Conservation (phyloP, 2,329 filamentous ascomycete species). For the Fonsecaea pugnacius region DNA sequence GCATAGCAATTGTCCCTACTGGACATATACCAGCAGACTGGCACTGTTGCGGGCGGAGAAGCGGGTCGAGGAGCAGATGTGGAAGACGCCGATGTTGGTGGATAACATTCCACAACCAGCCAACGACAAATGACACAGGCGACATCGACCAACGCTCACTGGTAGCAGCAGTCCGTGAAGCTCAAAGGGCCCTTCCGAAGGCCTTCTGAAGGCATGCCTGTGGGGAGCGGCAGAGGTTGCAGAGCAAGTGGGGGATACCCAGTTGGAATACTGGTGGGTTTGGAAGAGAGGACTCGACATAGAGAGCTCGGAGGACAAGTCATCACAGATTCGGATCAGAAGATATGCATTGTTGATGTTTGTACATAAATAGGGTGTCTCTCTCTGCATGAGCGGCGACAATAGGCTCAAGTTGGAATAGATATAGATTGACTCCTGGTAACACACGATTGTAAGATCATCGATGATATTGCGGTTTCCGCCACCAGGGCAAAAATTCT, state of each 20-base stretch:
- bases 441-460: neutral
- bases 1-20: neutral
- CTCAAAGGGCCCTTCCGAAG: neutral
- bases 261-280: neutral
- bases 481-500: neutral
- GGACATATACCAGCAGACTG: neutral
- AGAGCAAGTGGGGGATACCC: neutral
- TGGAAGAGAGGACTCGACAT: neutral
- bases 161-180: neutral
- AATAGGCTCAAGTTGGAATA: neutral
- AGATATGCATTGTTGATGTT: slow-evolving; percentile 4
- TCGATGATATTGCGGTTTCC: neutral
- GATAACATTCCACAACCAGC: neutral
- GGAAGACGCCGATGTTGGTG: slow-evolving; percentile 2
- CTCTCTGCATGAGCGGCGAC: neutral
- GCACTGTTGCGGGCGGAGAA: slow-evolving; percentile 4
- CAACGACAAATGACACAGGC: neutral
- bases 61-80: slow-evolving; percentile 2
- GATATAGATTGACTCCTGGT: neutral
- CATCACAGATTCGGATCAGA: neutral
- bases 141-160: neutral
- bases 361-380: neutral
- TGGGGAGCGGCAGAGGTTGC: neutral
- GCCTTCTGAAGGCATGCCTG: neutral
- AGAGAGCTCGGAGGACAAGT: neutral